Evolutionary conservation across 1,139 yeast genomes (phyloP).

Genomic region (Tardiomyces depauwii): DNA sequence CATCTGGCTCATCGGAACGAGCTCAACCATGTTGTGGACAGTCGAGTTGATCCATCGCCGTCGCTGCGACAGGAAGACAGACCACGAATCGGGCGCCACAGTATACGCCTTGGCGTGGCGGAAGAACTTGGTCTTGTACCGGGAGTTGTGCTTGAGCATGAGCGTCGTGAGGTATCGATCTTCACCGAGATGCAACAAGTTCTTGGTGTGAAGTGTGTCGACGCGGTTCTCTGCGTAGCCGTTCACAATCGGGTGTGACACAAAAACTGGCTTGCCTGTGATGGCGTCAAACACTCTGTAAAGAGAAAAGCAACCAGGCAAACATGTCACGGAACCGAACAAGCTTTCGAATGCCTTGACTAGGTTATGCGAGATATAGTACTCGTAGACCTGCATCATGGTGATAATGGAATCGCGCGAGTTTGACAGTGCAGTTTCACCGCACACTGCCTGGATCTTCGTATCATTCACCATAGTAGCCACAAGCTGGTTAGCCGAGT

Average conservation of each 20-base stretch:
- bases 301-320: conserved; percentile 33
- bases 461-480: conserved; percentile 28
- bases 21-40: conserved; percentile 31
- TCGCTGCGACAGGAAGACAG: conserved; percentile 32
- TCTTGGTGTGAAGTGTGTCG: conserved; percentile 32
- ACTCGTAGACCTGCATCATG: conserved; percentile 35
- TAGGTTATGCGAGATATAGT: conserved; percentile 32
- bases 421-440: conserved; percentile 31
- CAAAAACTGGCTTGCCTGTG: conserved; percentile 30
- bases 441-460: conserved; percentile 31
- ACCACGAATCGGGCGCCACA: conserved; percentile 34
- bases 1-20: conserved; percentile 30
- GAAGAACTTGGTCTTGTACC: conserved; percentile 29
- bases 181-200: conserved; percentile 32
- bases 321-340: conserved; percentile 33
- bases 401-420: conserved; percentile 29
- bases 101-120: conserved; percentile 32
- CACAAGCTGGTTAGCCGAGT: conserved; percentile 27
- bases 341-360: conserved; percentile 32
- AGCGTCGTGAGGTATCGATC: conserved; percentile 33
- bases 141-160: conserved; percentile 28
- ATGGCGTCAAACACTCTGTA: conserved; percentile 27
- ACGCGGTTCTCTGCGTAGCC: conserved; percentile 29
- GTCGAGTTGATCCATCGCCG: conserved; percentile 37
- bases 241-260: conserved; percentile 28